phyloP scores from a whole-genome alignment of 2,329 filamentous ascomycete genomes.

The Fusarium sp. region DNA sequence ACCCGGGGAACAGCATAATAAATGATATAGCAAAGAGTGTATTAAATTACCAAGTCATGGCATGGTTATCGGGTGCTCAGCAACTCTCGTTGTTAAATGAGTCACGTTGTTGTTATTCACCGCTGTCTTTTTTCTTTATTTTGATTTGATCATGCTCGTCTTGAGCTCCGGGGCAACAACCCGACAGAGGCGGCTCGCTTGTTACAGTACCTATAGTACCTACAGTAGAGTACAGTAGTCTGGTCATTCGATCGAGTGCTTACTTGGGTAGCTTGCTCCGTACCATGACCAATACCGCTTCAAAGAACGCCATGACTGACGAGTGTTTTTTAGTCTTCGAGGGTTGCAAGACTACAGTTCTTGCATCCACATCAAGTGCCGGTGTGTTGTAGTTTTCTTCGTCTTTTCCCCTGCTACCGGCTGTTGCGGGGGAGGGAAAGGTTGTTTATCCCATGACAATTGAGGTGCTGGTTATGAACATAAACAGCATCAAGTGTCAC shows the following conservation, averaged over 20 bases:
- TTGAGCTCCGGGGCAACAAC: conserved; percentile 7
- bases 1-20: conserved; percentile 3
- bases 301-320: conserved; percentile 1
- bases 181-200: not conserved
- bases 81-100: conserved; percentile 20
- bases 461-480: not conserved
- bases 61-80: not conserved
- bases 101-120: conserved; percentile 32
- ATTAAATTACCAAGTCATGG: not conserved
- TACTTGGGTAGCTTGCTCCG: conserved; percentile 25
- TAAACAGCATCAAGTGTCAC: not conserved
- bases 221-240: not conserved
- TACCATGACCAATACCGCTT: conserved; percentile 30
- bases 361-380: conserved; percentile 41
- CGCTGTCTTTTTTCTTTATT: conserved; percentile 16
- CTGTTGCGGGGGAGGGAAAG: not conserved
- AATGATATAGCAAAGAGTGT: conserved; percentile 9
- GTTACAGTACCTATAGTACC: not conserved
- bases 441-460: not conserved
- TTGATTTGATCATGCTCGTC: conserved; percentile 7
- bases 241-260: conserved; percentile 6
- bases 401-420: conserved; percentile 15
- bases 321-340: conserved; percentile 9
- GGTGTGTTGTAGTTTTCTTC: conserved; percentile 3
- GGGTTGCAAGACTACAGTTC: conserved; percentile 20